Evolutionary conservation across 1,284 basidiomycete genomes (phyloP).

Genomic region (Puccinia triticina): DNA sequence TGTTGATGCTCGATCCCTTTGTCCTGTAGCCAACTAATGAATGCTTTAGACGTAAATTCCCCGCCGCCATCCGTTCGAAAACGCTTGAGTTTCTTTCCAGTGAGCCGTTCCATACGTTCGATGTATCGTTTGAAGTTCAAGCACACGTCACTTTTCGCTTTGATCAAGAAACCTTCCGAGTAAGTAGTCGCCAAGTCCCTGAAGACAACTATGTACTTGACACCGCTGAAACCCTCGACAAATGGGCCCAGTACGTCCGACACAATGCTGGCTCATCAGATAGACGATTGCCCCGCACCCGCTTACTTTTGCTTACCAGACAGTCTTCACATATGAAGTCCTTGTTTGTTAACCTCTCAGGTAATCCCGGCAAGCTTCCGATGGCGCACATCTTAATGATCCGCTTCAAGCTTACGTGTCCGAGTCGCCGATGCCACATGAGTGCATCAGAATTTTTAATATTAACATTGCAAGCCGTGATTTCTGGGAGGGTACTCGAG

Average conservation of each 20-base stretch:
- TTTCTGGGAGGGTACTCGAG: no score
- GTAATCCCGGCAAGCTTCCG: neutral
- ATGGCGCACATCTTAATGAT: neutral
- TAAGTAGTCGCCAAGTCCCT: slow-evolving; percentile 16
- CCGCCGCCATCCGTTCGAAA: no score
- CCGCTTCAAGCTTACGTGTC: slow-evolving; percentile 7
- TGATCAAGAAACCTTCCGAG: neutral
- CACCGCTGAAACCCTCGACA: neutral
- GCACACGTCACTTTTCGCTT: neutral
- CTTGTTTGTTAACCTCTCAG: neutral
- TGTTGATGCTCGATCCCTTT: slow-evolving; percentile 39
- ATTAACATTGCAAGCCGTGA: neutral
- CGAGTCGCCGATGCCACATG: slow-evolving; percentile 25
- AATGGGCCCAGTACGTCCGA: slow-evolving; percentile 38
- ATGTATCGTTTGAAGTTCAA: neutral
- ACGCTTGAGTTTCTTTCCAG: neutral
- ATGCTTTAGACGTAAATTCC: neutral
- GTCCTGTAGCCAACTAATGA: neutral
- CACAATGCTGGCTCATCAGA: neutral
- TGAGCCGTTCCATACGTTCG: neutral
- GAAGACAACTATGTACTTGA: slow-evolving; percentile 1
- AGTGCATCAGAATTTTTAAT: neutral
- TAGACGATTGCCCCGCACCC: neutral
- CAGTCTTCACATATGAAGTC: slow-evolving; percentile 25
- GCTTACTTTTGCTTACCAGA: slow-evolving; percentile 12